Base-by-base conservation (phyloP, 2,329 filamentous ascomycete genomes). In the Stagonosporopsis chrysanthemi region DNA sequence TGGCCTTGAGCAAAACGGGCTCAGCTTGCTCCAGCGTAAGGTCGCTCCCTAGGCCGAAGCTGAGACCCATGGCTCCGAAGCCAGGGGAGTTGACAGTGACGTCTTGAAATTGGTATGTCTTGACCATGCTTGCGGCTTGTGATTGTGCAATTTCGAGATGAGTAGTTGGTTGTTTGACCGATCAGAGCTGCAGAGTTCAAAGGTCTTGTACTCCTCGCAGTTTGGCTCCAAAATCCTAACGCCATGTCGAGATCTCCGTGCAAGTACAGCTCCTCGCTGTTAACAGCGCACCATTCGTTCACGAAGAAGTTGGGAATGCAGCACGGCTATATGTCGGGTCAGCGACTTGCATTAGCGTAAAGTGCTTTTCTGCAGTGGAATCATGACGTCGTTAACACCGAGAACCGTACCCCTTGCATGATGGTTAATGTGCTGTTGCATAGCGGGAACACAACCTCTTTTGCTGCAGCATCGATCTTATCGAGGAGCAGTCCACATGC, bases 61-160 rank as follows among this genome's bases (percentile, higher is more conserved):
- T 76, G 48, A 80, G 61, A 2, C 83, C 82, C 83, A 86, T 86
- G n/a, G 81, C 73, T 15, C 84, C 83, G 33, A 85, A 80, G 19
- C 84, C 83, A 11, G 85, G 65, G 7, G 76, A 74, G 1, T 81
- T 77, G 29, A 87, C 80, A 22, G 78, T 19, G 6, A 65, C 22
- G 39, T 62, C 61, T 11, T 53, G 44, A 38, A 69, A 71, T 12
- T 52, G 64, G 33, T 69, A 36, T 45, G 62, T 65, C 43, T 70
- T 65, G 42, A 60, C 58, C 63, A 68, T 69, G 31, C 22, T 56
- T 31, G 26, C 15, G 36, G n/a, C 14, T 43, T 35, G 39, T 9
- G 12, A 17, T 29, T n/a, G 38, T 22, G 43, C 36, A n/a, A 22
- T 23, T 19, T 3, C 22, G 15, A 17, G 29, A 36, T 14, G 8